Base-by-base conservation (phyloP, 2,329 filamentous ascomycete species). In the Sclerotiophoma versabilis region DNA sequence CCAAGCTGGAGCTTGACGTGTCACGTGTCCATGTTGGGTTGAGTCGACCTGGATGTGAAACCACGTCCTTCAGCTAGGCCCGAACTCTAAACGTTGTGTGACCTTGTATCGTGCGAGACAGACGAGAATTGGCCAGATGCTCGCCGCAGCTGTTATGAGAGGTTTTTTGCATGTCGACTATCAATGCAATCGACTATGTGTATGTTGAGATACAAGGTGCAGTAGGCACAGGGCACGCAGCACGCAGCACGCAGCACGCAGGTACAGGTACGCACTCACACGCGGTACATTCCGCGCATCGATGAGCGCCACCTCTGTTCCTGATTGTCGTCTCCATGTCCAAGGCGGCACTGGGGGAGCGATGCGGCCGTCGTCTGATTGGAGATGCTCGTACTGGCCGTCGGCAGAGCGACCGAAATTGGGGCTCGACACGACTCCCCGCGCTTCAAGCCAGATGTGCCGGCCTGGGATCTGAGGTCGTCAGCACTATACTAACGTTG, bases 351-450 rank as follows among this genome's bases (percentile, higher is more conserved):
- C 57, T 62, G 61, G 63, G 65, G 59, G 50, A 63, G 61, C 33
- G 37, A 46, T n/a, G 42, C 47, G 38, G 36, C 25, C 19, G 43
- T 20, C 32, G 46, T 59, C 52, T 71, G 69, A 72, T 72, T 71
- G 68, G 69, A 68, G 59, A 65, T 57, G 57, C 36, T 33, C 52
- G 41, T 44, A 52, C 26, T 32, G 49, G 50, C 54, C 58, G 57
- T 63, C 65, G 65, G 66, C 44, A 49, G 19, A 32, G 30, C 12
- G 22, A 39, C 49, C 47, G 23, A 14, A 41, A 22, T 10, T 34
- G 38, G 27, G 29, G 29, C 26, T 43, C 23, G 20, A 29, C 11
- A 48, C 49, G 20, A 48, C 43, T 48, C 44, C 43, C 49, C 49
- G 50, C 50, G 50, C 36, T 54, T 62, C 52, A 54, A 49, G 49